Base-by-base conservation (phyloP, 139 green algal genomes). In the Picochlorum sp. region DNA sequence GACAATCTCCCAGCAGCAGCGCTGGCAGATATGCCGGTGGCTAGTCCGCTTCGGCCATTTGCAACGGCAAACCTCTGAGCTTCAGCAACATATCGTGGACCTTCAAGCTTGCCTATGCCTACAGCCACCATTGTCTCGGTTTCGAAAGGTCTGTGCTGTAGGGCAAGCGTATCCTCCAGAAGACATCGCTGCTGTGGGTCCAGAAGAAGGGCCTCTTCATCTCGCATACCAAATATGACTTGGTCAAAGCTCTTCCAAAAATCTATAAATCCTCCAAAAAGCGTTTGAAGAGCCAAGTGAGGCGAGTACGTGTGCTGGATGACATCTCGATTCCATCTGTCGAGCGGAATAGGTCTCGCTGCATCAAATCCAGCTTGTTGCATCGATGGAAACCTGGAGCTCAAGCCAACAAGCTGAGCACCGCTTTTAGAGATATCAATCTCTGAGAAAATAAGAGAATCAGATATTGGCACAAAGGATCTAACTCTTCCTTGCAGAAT, bases 151-250 rank as follows among this genome's bases (percentile, higher is more conserved):
- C 7, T n/a, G 22, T 31, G 32, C 14, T 37, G 53, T 29, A 44
- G 12, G 5, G 18, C 47, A 1, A 37, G 49, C 5, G 57, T 33
- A 16, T 67, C 59, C 43, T 87, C 70, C 44, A 89, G 37, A 55
- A 89, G 64, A 39, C 84, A 57, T 5, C 82, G 73, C 61, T 90
- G 82, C 71, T 90, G 82, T 6, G 75, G 75, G 62, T 90, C 82
- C 59, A 76, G 69, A 45, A 59, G 26, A 7, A 49, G 25, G 8
- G 66, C 70, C 31, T 81, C 74, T 3, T 47, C 14, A 59, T 28
- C 25, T 9, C 64, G 64, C 6, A 76, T 69, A 26, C 30, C 25
- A 54, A 88, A 83, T 7, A 64, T 53, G 4, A 43, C 55, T 1
- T 36, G 28, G 29, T 80, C 72, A 41, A 84, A 93, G 14, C 30